Base-by-base conservation (phyloP, 2,329 filamentous ascomycete species). In the Colletotrichum siamense region DNA sequence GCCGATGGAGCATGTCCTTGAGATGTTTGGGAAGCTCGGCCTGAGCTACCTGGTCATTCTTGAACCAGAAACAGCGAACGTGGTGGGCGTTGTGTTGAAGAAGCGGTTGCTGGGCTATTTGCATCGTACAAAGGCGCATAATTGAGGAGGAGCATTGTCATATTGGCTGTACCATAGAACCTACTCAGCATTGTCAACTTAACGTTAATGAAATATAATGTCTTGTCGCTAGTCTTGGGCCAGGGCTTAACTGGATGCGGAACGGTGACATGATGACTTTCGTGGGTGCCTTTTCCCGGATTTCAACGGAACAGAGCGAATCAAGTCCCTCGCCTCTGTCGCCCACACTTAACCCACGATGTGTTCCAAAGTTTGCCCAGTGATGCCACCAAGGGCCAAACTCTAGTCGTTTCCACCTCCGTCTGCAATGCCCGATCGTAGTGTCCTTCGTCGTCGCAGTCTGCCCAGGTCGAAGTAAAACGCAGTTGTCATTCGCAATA, bases 21-120 rank as follows among this genome's bases (percentile, higher is more conserved):
- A 92, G 81, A 89, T 92, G 87, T 92, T 92, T 83, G 87, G 87
- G 5, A 91, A 91, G 79, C 79, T 92, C 57, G 91, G 90, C 0
- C 77, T 92, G 78, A 82, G 90, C 74, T 86, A 91, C 82, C 76
- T 92, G 59, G 88, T 90, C 79, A 82, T 92, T 8, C 85, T 88
- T 3, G 89, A 90, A 77, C 88, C 90, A 75, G 88, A 89, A 2
- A 89, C 85, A 26, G 86, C 89, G 2, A 84, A 79, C 77, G 81
- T 91, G 63, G 82, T 90, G 5, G 90, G 91, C 0, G 88, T 92
- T 0, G 85, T 91, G 32, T 89, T 92, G 73, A 92, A 92, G 86
- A 92, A 92, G 84, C 83, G 90, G 69, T 77, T 92, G 62, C 30
- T 77, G 1, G 71, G 70, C 71, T 71, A 61, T 34, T 10, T 71